These are phyloP conservation scores for Pleurotus eryngii DNA, from an alignment of 768 basidiomycete species.

Conservation along the genomic window DNA sequence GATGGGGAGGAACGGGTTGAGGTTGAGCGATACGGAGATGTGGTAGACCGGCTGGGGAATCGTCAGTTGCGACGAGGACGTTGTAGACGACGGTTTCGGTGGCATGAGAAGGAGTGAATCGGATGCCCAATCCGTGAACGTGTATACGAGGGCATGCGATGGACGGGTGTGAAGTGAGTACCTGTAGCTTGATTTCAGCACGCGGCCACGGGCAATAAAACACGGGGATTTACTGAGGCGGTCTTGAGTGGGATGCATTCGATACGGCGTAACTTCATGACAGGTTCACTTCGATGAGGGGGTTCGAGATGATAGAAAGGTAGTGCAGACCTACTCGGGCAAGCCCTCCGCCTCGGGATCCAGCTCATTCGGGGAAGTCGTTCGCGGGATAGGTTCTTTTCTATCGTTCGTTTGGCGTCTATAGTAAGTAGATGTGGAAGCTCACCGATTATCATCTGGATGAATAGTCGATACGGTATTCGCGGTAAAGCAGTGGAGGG, in stretches of 20 bases:
- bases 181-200: background rate
- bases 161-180: conserved; percentile 14
- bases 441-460: too few species aligned
- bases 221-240: background rate
- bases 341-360: background rate
- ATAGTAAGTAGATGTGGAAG: too few species aligned
- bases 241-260: background rate
- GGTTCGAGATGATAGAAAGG: background rate
- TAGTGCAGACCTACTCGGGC: background rate
- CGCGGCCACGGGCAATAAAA: background rate
- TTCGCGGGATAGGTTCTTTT: background rate
- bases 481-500: too few species aligned
- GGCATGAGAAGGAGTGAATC: conserved; percentile 36
- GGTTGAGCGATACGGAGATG: conserved; percentile 39
- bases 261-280: background rate
- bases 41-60: conserved; percentile 33
- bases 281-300: background rate
- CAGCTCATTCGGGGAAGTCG: background rate
- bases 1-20: conserved; percentile 44
- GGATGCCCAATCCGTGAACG: conserved; percentile 33
- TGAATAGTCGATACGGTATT: too few species aligned
- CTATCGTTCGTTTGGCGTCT: too few species aligned
- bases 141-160: conserved; percentile 32
- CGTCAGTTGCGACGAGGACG: conserved; percentile 10
- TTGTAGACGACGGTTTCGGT: conserved; percentile 13